Base-by-base conservation (phyloP, 2,329 filamentous ascomycete species). In the Apiospora koreana region DNA sequence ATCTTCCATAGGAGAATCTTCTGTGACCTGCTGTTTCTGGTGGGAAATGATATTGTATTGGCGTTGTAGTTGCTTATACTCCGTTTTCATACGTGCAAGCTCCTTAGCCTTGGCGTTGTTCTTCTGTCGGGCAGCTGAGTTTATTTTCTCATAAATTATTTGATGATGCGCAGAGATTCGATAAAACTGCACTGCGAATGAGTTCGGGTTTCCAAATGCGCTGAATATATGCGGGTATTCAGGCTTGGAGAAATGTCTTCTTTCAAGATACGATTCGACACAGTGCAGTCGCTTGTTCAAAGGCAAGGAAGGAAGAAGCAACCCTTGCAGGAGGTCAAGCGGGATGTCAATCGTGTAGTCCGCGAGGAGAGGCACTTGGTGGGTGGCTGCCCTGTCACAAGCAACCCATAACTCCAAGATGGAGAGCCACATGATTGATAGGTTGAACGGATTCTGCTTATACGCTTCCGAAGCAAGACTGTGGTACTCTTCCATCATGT, bases 171-270 rank as follows among this genome's bases (percentile, higher is more conserved):
- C 5, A 9, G 69, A 71, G 3, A 0, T n/a, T 5, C 23, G 21
- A n/a, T 69, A 71, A 62, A 58, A 71, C 23, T 46, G 35, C 18
- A 58, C 69, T 21, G 69, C 69, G 41, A 71, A 71, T 1, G 67
- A 69, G 48, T 64, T 23, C 2, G 58, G 14, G 7, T 67, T 1
- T 3, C 69, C 69, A 28, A 62, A 69, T 10, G 18, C 62, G 25
- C 46, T 28, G 35, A 71, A 69, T 16, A 62, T 50, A 12, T 45
- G 45, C 4, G 69, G 58, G 14, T 58, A 48, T 10, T 28, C 21
- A 45, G 18, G 25, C 18, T 38, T 41, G 14, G 23, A 6, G 8
- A 2, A 0, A 18, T 65, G 23, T 18, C 67, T 66, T n/a, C 0
- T 5, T 8, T 38, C 5, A 18, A 69, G 67, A n/a, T 67, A 67